Evolutionary conservation across 495 filamentous ascomycete species (phyloP), one percentile per base, ranked within the genome.

Genomic region (Aspergillus cavernicola): DNA sequence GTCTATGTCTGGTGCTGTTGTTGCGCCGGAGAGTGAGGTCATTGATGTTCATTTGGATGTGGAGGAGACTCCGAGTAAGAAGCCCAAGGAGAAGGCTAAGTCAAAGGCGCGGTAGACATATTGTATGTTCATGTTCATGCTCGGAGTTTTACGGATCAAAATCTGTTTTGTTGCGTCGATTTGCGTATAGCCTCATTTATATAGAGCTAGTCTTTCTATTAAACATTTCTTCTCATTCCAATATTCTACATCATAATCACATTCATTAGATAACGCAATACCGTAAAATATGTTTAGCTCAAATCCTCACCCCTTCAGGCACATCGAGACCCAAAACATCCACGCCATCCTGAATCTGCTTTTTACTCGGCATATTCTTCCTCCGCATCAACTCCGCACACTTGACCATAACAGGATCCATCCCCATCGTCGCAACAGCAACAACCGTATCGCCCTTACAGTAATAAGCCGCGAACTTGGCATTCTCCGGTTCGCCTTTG

Each of bases 401-500:
- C 74, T 96, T 86, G 1, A 68, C 68, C 87, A 96, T 92, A 52
- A 88, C 77, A 1, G 93, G 93, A 71, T 98, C 93, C 71, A 85
- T 83, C 53, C 83, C 83, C 90, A 96, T 96, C 51, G 80, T 90
- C 0, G 90, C 90, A 59, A 97, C 88, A 3, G 93, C 95, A 19
- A 96, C 87, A n/a, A 97, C 85, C 0, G 80, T 86, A 36, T 96
- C 88, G 0, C 89, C 95, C 60, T 89, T 87, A 15, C 79, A 82
- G 62, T 96, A 98, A 68, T 85, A 98, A 1, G 90, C 93, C 9
- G 84, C 85, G 62, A 93, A 98, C 64, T 89, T 93, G 20, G 77
- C 83, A 52, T 95, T 83, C 15, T 88, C 89, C 3, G 85, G 80
- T 49, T 90, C 77, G 1, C 92, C 92, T 44, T 84, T 71, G 20